These are phyloP conservation scores for Hymenochaete sp. DNA, from an alignment of 1,284 basidiomycete species.

Conservation along the genomic window DNA sequence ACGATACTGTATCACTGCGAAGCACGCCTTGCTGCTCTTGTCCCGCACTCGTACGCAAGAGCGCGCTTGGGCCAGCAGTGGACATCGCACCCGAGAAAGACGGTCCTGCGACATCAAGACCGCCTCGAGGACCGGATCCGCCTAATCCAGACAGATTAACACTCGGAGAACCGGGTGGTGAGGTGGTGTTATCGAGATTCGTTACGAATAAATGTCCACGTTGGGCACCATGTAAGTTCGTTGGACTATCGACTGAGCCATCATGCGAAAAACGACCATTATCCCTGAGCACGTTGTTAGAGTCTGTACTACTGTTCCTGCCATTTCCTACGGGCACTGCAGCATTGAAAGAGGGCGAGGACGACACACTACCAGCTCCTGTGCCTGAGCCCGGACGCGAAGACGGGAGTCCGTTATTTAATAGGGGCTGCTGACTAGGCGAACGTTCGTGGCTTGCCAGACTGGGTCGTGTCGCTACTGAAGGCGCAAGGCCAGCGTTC, in stretches of 20 bases:
- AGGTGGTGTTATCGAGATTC: constrained; percentile 8
- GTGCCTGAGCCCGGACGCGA: neutral
- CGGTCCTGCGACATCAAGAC: neutral
- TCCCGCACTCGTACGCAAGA: neutral
- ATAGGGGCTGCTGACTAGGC: constrained; percentile 7
- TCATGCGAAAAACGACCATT: no score
- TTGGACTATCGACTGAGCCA: no score
- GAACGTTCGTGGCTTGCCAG: constrained; percentile 1
- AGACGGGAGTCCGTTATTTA: constrained; percentile 4
- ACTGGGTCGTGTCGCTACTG: neutral
- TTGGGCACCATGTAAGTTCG: no score
- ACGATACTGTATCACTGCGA: constrained; percentile 5
- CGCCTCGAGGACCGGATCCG: neutral
- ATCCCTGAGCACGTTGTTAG: no score
- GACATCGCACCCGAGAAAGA: neutral
- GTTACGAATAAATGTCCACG: constrained; percentile 10
- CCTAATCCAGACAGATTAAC: neutral
- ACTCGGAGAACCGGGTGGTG: constrained; percentile 3
- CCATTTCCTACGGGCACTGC: neutral
- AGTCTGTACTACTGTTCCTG: neutral
- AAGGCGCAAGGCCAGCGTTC: constrained; percentile 6
- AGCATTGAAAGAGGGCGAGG: constrained; percentile 7
- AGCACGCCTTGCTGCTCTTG: constrained; percentile 4
- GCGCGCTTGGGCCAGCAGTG: neutral
- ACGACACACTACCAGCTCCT: neutral